Base-by-base conservation (phyloP, 2,329 filamentous ascomycete genomes). In the Fusarium subtropicale region DNA sequence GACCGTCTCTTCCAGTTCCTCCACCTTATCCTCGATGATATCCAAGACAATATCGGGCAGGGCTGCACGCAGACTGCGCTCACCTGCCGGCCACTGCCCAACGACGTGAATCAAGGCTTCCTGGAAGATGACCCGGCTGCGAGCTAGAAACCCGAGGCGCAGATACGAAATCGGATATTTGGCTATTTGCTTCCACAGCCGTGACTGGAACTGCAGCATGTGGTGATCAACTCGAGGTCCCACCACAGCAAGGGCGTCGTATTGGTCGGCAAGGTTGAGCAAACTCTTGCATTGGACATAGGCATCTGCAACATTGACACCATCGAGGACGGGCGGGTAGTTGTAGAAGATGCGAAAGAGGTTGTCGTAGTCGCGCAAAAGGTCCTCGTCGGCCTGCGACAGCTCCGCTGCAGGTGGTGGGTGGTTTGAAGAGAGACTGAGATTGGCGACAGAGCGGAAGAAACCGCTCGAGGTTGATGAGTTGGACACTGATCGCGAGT, bases 301-400 rank as follows among this genome's bases (percentile, higher is more conserved):
- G 26, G 94, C 94, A 65, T 94, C 91, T 56, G 94, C 93, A 69
- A 98, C 97, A 78, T 96, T 97, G 78, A 96, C 86, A 28, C 88
- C 87, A 79, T 97, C 94, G 33, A 98, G 86, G 0, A 89, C 77
- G 0, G 95, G 95, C 0, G 93, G 84, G 78, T 97, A 92, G 79
- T 97, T 97, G 85, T 98, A 98, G 83, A 97, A 97, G 66, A 96
- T 91, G 74, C 94, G 92, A 78, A 98, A 97, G 24, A 98, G 86
- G 78, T 97, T 97, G 78, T 97, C 94, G 79, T 98, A 97, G 81
- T 97, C 93, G 72, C 93, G 92, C 47, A 97, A 85, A 24, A 94
- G 86, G 69, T 97, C 92, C 74, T 92, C 84, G 56, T 93, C 88
- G 47, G 88, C 85, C 60, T 87, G 86, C 16, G 85, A 87, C 18